Conservation (phyloP, 768 basidiomycete species). For the Tricholoma hemisulphureum region DNA sequence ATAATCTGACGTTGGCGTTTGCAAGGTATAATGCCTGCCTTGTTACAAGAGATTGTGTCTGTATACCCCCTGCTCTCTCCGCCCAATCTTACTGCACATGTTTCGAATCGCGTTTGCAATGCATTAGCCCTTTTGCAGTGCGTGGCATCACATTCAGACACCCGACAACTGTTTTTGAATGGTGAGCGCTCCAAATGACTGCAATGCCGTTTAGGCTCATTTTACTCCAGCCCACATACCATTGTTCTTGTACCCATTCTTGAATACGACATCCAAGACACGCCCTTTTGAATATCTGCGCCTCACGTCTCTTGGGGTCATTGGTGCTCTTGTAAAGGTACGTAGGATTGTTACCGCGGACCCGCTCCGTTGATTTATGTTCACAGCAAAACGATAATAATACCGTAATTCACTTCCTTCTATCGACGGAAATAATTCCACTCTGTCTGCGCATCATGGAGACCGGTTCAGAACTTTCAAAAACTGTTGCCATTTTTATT, state of each 20-base stretch:
- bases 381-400: conserved; percentile 97
- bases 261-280: conserved; percentile 98
- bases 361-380: background rate
- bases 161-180: conserved; percentile 90
- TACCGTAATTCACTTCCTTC: conserved; percentile 97
- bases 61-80: conserved; percentile 96
- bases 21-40: conserved; percentile 93
- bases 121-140: conserved; percentile 97
- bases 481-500: conserved; percentile 99
- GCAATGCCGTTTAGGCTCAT: conserved; percentile 40
- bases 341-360: conserved; percentile 12
- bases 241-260: conserved; percentile 96
- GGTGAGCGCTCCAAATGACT: conserved; percentile 46
- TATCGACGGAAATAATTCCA: conserved; percentile 99
- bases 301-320: conserved; percentile 98
- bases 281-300: conserved; percentile 99
- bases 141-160: conserved; percentile 96
- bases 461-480: conserved; percentile 96
- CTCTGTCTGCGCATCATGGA: conserved; percentile 99
- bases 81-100: conserved; percentile 94
- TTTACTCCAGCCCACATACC: conserved; percentile 87
- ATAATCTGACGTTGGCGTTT: background rate
- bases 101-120: conserved; percentile 98
- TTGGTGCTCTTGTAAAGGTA: conserved; percentile 97
- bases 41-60: conserved; percentile 96